Conservation (phyloP, 495 filamentous ascomycete genomes). For the Chaetomium cochliodes region DNA sequence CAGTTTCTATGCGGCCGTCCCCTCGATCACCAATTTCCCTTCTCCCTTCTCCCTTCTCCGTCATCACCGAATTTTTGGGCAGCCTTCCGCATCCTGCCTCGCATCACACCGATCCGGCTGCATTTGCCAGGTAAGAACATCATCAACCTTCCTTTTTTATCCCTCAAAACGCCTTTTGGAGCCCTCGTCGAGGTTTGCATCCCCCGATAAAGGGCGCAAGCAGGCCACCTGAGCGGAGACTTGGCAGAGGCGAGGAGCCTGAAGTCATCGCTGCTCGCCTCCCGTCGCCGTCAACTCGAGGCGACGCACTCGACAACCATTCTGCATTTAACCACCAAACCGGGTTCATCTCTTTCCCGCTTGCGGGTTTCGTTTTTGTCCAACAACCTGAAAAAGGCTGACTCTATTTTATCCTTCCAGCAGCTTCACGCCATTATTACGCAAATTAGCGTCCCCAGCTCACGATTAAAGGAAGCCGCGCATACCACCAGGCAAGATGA, state of each 20-base stretch:
- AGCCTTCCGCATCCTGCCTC: slow-evolving; percentile 10
- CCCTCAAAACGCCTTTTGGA: background rate
- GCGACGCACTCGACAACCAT: slow-evolving; percentile 12
- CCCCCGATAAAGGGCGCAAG: slow-evolving; percentile 7
- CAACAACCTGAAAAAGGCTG: slow-evolving; percentile 4
- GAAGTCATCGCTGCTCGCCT: slow-evolving; percentile 5
- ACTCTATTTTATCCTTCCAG: background rate
- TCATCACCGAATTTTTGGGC: background rate
- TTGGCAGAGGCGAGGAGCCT: slow-evolving; percentile 14
- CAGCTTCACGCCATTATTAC: background rate
- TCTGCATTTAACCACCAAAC: slow-evolving; percentile 15
- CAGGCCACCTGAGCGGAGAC: background rate
- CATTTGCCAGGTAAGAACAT: slow-evolving; percentile 23
- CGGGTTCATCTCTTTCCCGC: background rate
- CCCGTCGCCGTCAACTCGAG: slow-evolving; percentile 6
- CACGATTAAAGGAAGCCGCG: slow-evolving; percentile 4
- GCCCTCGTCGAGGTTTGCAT: background rate
- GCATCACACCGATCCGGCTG: background rate
- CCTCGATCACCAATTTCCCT: slow-evolving; percentile 10
- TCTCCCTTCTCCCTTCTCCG: no score
- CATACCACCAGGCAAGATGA: slow-evolving; percentile 39
- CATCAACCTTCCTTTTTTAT: background rate
- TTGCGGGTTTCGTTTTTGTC: slow-evolving; percentile 3
- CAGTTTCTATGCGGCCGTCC: slow-evolving; percentile 2
- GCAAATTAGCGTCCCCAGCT: background rate